Base-by-base conservation (phyloP, 352 stramenopile genomes). In the Globisporangium nunn region DNA sequence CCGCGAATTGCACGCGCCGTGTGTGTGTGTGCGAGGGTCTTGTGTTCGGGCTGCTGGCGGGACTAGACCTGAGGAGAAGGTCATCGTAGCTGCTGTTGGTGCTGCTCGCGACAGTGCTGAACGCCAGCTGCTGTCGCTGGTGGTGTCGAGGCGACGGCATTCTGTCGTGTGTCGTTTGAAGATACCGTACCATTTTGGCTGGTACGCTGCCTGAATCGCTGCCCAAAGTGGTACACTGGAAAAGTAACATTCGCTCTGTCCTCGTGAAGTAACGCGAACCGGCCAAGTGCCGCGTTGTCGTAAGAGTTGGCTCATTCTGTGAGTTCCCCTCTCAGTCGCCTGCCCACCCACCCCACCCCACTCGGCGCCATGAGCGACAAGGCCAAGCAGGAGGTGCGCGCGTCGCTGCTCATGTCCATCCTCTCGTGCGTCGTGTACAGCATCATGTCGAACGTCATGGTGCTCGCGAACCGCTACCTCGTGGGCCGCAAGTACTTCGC, bases 391-490 rank as follows among this genome's bases (percentile, higher is more conserved):
- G 70, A 67, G 15, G 64, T 61, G 28, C 71, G 74, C 44, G 64
- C 66, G n/a, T 88, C 81, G 53, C 68, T 91, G 50, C 71, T 88
- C 55, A 71, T 91, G 56, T 80, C 84, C 39, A 85, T 93, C 58
- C 29, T 74, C 28, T 92, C 84, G 49, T 93, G 84, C 63, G 3
- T 92, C 41, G 80, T 88, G 51, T 93, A 93, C 75, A 91, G 79
- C 63, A 43, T 88, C 66, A 91, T 93, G 84, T 91, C 80, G 7
- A 93, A 93, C 71, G 70, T 88, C 52, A 93, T 93, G 84, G 84
- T 93, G 68, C 78, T 93, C 52, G 74, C 80, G 50, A 93, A 93
- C 66, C 84, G 84, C 35, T 93, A 93, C 70, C 67, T 93, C 49
- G 68, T 95, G 33, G 83, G 84, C 35, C 77, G 80, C 37, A 93